Percentiles rank a stretch among this genome's conserved stretches.
phyloP scores from a whole-genome alignment of 345 rosid species.

The Eucalyptus pauciflora region DNA sequence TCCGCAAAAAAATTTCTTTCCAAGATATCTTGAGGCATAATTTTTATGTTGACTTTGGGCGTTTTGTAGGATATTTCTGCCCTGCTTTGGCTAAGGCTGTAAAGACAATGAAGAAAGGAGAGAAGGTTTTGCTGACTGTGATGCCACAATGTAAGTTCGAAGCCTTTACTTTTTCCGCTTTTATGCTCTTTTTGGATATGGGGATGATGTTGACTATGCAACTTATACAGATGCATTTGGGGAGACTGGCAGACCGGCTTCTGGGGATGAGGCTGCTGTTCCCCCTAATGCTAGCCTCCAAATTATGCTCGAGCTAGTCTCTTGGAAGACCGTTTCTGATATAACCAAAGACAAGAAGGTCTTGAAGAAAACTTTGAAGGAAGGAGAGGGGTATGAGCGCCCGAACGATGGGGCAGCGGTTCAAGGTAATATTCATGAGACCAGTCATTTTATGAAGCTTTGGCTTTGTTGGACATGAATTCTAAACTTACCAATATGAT shows the following conservation, averaged over 20 bases:
- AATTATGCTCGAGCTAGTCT: neutral
- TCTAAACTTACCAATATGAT: neutral
- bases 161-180: neutral
- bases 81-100: slow-evolving; percentile 3
- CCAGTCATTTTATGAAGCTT: neutral
- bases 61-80: neutral
- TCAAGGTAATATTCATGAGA: neutral
- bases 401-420: slow-evolving; percentile 3
- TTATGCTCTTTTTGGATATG: neutral
- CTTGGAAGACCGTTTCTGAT: slow-evolving; percentile 6
- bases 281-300: slow-evolving; percentile 1
- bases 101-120: slow-evolving; percentile 8
- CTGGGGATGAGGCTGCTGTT: neutral
- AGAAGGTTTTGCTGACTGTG: neutral
- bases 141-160: neutral
- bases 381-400: slow-evolving; percentile 6
- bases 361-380: slow-evolving; percentile 4
- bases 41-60: neutral
- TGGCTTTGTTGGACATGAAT: neutral
- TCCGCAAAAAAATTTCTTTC: neutral
- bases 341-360: slow-evolving; percentile 5
- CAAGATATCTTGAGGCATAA: neutral
- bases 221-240: slow-evolving; percentile 3
- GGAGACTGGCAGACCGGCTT: neutral
- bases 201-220: neutral